A percentile compares a stretch with the other conserved stretches of the same genome.
Evolutionary conservation across 495 filamentous ascomycete genomes (phyloP).

Genomic region (Trichodelitschia bisporula): DNA sequence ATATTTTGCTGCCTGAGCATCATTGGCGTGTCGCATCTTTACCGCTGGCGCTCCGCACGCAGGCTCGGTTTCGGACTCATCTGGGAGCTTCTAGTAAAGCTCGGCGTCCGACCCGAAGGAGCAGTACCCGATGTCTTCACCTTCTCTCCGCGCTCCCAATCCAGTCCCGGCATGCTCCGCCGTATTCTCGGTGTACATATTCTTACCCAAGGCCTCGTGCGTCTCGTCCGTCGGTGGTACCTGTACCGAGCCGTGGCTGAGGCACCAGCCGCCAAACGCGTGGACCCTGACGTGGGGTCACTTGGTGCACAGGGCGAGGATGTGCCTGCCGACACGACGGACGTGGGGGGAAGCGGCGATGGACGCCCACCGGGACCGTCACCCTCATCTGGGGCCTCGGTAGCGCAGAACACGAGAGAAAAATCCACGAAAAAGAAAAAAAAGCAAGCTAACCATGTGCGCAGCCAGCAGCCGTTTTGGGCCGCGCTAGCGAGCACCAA

Average conservation of each 20-base stretch:
- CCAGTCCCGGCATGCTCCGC: constrained; percentile 8
- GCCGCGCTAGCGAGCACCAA: constrained; percentile 83
- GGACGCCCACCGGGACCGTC: constrained; percentile 23
- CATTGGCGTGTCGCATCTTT: constrained; percentile 42
- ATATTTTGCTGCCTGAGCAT: constrained; percentile 58
- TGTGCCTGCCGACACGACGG: constrained; percentile 21
- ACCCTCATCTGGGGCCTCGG: constrained; percentile 3
- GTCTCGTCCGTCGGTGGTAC: constrained; percentile 13
- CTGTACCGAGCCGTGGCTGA: constrained; percentile 7
- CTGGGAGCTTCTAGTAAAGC: no score
- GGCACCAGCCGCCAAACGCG: constrained; percentile 7
- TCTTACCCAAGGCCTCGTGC: constrained; percentile 12
- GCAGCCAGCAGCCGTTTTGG: constrained; percentile 83
- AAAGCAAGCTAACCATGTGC: constrained; percentile 70
- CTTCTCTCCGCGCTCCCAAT: constrained; percentile 5
- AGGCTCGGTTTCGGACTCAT: constrained; percentile 17
- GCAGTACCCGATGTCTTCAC: constrained; percentile 9
- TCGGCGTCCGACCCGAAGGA: constrained; percentile 28
- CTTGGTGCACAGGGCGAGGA: constrained; percentile 17
- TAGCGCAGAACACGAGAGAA: not conserved
- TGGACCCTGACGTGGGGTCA: constrained; percentile 14
- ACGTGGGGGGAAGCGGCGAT: no score
- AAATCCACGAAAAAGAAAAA: constrained; percentile 51
- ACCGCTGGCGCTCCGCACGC: constrained; percentile 9
- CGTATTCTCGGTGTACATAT: constrained; percentile 12